Evolutionary conservation across 768 basidiomycete species (phyloP), one percentile per base, ranked within the genome.

Genomic region (Flagelloscypha sp.): DNA sequence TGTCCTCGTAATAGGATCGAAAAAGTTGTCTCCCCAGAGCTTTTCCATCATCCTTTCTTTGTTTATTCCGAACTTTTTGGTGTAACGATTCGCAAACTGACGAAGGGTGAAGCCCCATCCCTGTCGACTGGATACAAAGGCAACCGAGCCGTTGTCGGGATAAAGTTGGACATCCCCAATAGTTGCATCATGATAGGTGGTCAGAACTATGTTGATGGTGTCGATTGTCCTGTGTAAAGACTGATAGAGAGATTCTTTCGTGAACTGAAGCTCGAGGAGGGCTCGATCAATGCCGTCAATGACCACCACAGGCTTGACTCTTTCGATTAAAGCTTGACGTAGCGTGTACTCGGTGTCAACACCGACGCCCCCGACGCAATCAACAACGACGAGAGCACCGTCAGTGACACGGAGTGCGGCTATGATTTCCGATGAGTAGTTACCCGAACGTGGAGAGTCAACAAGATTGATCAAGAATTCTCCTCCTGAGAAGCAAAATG

Each of bases 271-370:
- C 60, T 80, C 77, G 55, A 80, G 74, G 24, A 80, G 67, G 34
- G 77, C 77, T 51, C 77, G 76, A 59, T 80, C 77, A 53, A 80
- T 76, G 67, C 79, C 79, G 74, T 80, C 79, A 68, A 80, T 76
- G 57, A 76, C 61, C 42, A 76, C 66, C 46, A 80, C 77, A 45
- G 77, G 77, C 65, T 77, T 79, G 67, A 80, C 77, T 54, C 77
- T 74, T 64, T 80, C 77, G 35, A 70, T 67, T 31, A 80, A 66
- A 40, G 77, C 71, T 53, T 80, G 77, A 39, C 77, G 74, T 32
- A 80, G 68, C 40, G 79, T 77, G 34, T 76, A 79, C 63, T 80
- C 77, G 58, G 77, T 80, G 62, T 80, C 77, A 27, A 80, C 77
- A 58, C 76, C 78, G 48, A 79, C 77, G 65, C 77, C 77, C 48